Evolutionary conservation across 345 rosid species (phyloP).

Genomic region (Cardamine occulta): DNA sequence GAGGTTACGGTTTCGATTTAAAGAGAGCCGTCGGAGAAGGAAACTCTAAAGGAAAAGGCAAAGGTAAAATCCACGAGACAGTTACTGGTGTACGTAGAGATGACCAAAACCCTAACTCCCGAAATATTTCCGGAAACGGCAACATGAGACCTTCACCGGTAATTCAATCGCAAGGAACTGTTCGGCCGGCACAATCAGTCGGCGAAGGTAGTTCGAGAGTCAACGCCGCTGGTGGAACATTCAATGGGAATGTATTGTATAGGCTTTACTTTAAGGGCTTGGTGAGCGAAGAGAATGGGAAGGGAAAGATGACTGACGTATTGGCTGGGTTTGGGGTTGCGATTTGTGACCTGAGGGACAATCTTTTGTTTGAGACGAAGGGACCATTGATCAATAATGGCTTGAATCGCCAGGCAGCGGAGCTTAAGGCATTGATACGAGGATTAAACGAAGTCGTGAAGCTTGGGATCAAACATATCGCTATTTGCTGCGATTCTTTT

Average conservation of each 20-base stretch:
- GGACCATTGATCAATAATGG: conserved; percentile 39
- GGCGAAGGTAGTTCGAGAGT: conserved; percentile 57
- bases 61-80: neutral
- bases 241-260: conserved; percentile 22
- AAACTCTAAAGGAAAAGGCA: conserved; percentile 45
- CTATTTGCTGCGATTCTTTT: conserved; percentile 17
- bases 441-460: conserved; percentile 30
- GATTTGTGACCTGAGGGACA: conserved; percentile 51
- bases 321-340: conserved; percentile 60
- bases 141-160: conserved; percentile 1
- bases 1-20: conserved; percentile 46
- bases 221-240: conserved; percentile 29
- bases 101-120: conserved; percentile 14
- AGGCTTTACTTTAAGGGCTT: conserved; percentile 50
- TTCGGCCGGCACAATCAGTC: neutral
- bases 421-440: conserved; percentile 34
- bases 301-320: conserved; percentile 28
- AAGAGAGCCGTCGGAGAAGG: conserved; percentile 47
- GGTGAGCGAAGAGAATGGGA: conserved; percentile 49
- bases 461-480: conserved; percentile 32
- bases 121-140: neutral
- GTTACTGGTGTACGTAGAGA: conserved; percentile 10
- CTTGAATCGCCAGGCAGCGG: conserved; percentile 31
- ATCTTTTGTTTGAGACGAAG: conserved; percentile 49
- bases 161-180: neutral